Percentiles rank a stretch among this genome's conserved stretches.
These are phyloP conservation scores for Sporothrix pseudoabietina DNA, from an alignment of 2,329 filamentous ascomycete genomes.

Conservation along the genomic window DNA sequence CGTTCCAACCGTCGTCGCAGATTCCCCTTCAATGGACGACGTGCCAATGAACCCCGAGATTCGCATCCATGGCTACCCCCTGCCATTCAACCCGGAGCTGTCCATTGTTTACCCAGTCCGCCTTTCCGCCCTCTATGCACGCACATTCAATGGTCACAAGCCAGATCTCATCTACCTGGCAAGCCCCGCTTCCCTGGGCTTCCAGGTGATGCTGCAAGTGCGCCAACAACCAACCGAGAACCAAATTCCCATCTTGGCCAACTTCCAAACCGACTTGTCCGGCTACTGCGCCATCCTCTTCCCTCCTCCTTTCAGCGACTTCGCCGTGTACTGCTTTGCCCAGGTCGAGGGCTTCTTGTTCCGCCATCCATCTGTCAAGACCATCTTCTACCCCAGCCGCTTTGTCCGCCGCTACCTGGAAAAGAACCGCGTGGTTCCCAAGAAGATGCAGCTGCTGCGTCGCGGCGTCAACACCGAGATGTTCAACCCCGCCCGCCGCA, in stretches of 20 bases:
- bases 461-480: constrained; percentile 66
- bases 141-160: constrained; percentile 56
- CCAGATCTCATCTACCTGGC: constrained; percentile 72
- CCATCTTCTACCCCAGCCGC: constrained; percentile 68
- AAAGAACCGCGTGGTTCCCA: constrained; percentile 55
- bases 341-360: constrained; percentile 69
- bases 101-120: constrained; percentile 70
- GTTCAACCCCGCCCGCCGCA: constrained; percentile 59
- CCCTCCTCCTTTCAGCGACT: constrained; percentile 59
- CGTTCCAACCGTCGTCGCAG: constrained; percentile 45
- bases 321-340: constrained; percentile 64
- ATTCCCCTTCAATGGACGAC: constrained; percentile 26
- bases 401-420: constrained; percentile 65
- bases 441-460: constrained; percentile 63
- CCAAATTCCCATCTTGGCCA: constrained; percentile 64
- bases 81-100: constrained; percentile 72
- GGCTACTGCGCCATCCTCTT: constrained; percentile 72
- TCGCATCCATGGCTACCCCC: constrained; percentile 63
- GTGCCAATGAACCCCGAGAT: constrained; percentile 50
- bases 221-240: constrained; percentile 58
- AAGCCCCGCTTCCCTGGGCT: constrained; percentile 68
- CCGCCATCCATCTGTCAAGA: constrained; percentile 61
- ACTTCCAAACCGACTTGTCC: constrained; percentile 72
- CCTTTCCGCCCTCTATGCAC: constrained; percentile 61
- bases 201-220: constrained; percentile 70